Evolutionary conservation across 495 filamentous ascomycete species (phyloP).

Genomic region (Diplogelasinospora grovesii): DNA sequence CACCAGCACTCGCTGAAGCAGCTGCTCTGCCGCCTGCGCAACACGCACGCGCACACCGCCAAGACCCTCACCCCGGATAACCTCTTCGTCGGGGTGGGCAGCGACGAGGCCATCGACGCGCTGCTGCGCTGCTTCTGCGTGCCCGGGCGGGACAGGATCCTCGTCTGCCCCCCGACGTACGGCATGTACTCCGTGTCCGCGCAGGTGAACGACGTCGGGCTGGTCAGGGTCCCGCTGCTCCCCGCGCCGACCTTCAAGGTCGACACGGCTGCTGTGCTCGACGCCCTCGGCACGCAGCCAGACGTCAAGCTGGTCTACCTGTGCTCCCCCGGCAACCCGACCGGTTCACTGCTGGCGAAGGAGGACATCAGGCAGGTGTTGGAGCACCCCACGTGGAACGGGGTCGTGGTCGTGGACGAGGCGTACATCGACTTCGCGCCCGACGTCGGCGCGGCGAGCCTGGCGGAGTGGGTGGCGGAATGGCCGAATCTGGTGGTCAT

Average conservation of each 20-base stretch:
- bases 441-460: constrained; percentile 62
- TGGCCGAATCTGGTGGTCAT: constrained; percentile 97
- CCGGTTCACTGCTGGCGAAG: constrained; percentile 69
- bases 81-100: constrained; percentile 90
- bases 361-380: constrained; percentile 67
- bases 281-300: constrained; percentile 51
- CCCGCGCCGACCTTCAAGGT: constrained; percentile 57
- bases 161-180: constrained; percentile 94
- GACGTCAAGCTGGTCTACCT: constrained; percentile 84
- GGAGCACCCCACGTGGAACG: constrained; percentile 90
- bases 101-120: constrained; percentile 93
- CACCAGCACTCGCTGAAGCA: constrained; percentile 85
- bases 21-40: constrained; percentile 79
- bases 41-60: constrained; percentile 70
- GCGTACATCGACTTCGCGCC: constrained; percentile 94
- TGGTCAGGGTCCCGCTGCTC: constrained; percentile 76
- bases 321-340: constrained; percentile 93
- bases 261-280: constrained; percentile 61
- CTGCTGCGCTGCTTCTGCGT: constrained; percentile 86
- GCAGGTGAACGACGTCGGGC: constrained; percentile 80
- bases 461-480: constrained; percentile 89
- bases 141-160: constrained; percentile 79
- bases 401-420: constrained; percentile 87
- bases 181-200: constrained; percentile 97
- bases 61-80: constrained; percentile 72